Evolutionary conservation across 2,329 filamentous ascomycete species (phyloP).

Genomic region (Chaetomium sp.): DNA sequence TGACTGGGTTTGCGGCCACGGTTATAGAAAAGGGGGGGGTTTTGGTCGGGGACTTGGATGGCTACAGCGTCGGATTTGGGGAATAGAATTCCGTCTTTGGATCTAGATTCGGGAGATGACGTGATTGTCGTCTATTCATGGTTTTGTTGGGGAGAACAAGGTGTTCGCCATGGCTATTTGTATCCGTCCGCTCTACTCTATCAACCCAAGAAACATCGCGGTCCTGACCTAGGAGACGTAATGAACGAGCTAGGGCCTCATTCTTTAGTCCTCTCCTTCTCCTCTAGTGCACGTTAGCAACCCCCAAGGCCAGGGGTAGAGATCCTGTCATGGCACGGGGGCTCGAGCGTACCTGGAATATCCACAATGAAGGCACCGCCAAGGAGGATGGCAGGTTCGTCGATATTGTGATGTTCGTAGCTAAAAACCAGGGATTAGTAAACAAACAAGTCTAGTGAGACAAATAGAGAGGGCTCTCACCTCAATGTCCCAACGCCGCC

Average conservation of each 20-base stretch:
- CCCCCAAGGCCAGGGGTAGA: not conserved
- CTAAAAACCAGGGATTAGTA: conserved; percentile 43
- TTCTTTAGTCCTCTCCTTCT: conserved; percentile 3
- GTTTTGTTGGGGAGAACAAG: not conserved
- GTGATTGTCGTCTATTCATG: not conserved
- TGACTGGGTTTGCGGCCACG: conserved; percentile 25
- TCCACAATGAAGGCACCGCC: conserved; percentile 69
- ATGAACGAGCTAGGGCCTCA: not conserved
- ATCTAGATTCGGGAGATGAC: not conserved
- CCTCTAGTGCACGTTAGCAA: conserved; percentile 14
- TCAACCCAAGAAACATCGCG: not conserved
- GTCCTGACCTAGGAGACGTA: not conserved
- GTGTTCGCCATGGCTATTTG: not conserved
- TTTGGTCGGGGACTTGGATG: not conserved
- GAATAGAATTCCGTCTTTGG: not conserved
- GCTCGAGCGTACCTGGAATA: conserved; percentile 29
- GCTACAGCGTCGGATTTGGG: not conserved
- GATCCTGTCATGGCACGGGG: not conserved
- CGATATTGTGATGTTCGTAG: conserved; percentile 77
- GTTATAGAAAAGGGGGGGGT: not conserved
- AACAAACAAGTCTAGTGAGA: conserved; percentile 14
- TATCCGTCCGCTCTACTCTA: not conserved
- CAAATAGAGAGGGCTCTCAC: conserved; percentile 42
- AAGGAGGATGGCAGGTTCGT: conserved; percentile 78
- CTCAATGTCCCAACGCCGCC: conserved; percentile 82